Evolutionary conservation across 2,329 filamentous ascomycete species (phyloP).

Genomic region (Fusarium staphyleae): DNA sequence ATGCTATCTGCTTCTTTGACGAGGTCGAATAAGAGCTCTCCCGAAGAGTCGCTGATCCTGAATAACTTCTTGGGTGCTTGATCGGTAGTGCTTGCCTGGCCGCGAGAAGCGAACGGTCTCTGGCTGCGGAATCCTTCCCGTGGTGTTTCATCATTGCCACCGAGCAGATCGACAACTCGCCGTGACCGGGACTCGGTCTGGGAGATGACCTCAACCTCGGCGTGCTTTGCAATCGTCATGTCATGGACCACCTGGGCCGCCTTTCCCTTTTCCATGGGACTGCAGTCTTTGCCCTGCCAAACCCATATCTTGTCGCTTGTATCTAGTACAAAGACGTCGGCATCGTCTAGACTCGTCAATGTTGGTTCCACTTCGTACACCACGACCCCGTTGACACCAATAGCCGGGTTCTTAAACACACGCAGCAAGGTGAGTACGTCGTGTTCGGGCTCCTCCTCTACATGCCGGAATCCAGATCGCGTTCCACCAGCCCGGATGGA

Average conservation of each 20-base stretch:
- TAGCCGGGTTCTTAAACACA: conserved; percentile 66
- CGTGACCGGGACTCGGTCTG: conserved; percentile 64
- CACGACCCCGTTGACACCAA: conserved; percentile 57
- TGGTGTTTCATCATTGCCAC: conserved; percentile 53
- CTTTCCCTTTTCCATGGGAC: conserved; percentile 73
- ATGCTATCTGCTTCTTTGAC: conserved; percentile 62
- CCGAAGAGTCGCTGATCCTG: conserved; percentile 68
- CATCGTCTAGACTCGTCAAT: conserved; percentile 68
- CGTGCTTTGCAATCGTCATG: conserved; percentile 67
- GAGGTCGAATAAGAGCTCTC: conserved; percentile 62
- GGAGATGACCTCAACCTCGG: conserved; percentile 70
- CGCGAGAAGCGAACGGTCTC: conserved; percentile 49
- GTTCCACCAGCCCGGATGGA: conserved; percentile 68
- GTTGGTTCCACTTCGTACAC: conserved; percentile 70
- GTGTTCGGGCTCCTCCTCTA: conserved; percentile 55
- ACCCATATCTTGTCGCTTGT: conserved; percentile 70
- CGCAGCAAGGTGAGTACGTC: conserved; percentile 63
- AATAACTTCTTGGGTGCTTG: conserved; percentile 57
- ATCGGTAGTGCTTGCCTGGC: conserved; percentile 26
- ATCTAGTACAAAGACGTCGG: conserved; percentile 71
- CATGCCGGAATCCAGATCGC: conserved; percentile 67
- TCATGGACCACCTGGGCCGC: conserved; percentile 72
- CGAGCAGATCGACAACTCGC: conserved; percentile 63
- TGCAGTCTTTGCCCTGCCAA: conserved; percentile 71
- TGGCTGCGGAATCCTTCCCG: conserved; percentile 50